A percentile compares a stretch with the other conserved stretches of the same genome.
These are phyloP conservation scores for Citrus mangshanensis DNA, from an alignment of 345 rosid species.

Conservation along the genomic window DNA sequence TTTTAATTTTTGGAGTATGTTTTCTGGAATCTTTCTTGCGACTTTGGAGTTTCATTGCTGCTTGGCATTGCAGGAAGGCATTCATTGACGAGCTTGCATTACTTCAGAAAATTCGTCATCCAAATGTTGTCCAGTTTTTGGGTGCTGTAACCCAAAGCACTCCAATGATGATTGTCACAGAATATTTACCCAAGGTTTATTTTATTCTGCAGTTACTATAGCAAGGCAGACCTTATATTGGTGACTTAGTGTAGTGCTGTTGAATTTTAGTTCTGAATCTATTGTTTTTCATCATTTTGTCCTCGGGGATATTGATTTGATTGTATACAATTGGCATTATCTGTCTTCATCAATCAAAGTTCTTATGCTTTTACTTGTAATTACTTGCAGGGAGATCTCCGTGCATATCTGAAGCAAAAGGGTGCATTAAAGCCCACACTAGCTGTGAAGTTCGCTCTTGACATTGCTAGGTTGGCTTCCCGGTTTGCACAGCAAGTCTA, in stretches of 20 bases:
- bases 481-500: not conserved
- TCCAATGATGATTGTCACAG: conserved; percentile 89
- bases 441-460: conserved; percentile 82
- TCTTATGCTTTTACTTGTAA: not conserved
- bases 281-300: too few relatives aligned
- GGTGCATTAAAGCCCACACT: conserved; percentile 52
- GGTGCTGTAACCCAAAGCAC: conserved; percentile 90
- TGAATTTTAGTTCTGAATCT: not conserved
- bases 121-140: conserved; percentile 83
- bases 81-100: conserved; percentile 78
- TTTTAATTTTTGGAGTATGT: not conserved
- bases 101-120: conserved; percentile 85
- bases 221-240: not conserved
- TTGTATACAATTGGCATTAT: not conserved
- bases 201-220: not conserved
- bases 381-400: conserved; percentile 66
- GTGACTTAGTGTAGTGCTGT: not conserved
- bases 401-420: conserved; percentile 60
- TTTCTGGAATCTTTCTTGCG: not conserved
- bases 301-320: not conserved
- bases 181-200: conserved; percentile 65
- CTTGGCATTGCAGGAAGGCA: conserved; percentile 52
- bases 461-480: conserved; percentile 64
- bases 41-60: conserved; percentile 11
- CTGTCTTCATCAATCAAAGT: not conserved